Evolutionary conservation across 495 filamentous ascomycete genomes (phyloP), one percentile per base, ranked within the genome.

Genomic region (Daldinia childiae): DNA sequence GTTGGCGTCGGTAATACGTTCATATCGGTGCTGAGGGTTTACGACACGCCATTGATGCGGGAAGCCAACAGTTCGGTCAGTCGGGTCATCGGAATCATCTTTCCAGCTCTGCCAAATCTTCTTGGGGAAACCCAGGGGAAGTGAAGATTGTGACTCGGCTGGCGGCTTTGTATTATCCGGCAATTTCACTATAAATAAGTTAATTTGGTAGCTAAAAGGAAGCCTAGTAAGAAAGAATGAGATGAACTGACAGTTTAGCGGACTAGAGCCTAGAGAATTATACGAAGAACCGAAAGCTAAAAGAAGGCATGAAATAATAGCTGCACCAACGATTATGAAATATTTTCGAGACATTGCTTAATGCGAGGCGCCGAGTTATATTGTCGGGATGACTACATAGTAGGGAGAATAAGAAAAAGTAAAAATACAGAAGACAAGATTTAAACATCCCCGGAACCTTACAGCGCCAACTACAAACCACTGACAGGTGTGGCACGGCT

Each of bases 1-100:
- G n/a, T 67, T 77, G 6, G 63, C 71, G 27, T 81, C 79, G 43
- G 78, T 81, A 36, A 82, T 69, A 30, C 78, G 71, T 48, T 83
- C 80, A 43, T 79, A 77, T 50, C 79, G 76, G 38, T 79, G 64
- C 9, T 58, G 29, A 6, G 78, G 79, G 64, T 81, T 82, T 11
- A 71, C 43, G 0, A 58, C 39, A 8, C 71, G 74, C 77, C 81
- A 82, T 29, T 60, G 6, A 19, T 43, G 61, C 12, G 67, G 67
- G 14, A 70, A 58, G 19, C 67, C 61, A 11, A 38, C 30, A 4
- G 67, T 59, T 43, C 67, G 54, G 6, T 58, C 52, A 4, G 67
- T 70, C 3, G 67, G 67, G 32, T 56, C 29, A 4, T 70, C 67
- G 2, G 67, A 64, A 32, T 70, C 61, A 21, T 70, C 67, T 54